These are phyloP conservation scores for Neurospora cerealis DNA, from an alignment of 495 filamentous ascomycete species.

Conservation along the genomic window DNA sequence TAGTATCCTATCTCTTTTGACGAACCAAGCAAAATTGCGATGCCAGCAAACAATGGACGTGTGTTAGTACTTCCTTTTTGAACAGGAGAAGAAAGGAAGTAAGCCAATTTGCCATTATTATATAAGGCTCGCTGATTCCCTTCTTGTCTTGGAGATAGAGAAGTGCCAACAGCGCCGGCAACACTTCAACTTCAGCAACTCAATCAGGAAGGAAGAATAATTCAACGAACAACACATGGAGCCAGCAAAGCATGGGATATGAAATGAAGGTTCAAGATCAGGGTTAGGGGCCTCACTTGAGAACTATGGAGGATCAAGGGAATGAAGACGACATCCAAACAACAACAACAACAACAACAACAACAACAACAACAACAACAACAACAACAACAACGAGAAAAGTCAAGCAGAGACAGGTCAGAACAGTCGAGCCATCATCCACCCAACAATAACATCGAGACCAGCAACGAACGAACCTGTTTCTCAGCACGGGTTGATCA, in stretches of 20 bases:
- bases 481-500: not conserved
- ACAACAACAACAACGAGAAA: not conserved
- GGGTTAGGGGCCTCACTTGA: not conserved
- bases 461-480: not conserved
- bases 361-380: not conserved
- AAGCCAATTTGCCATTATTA: not conserved
- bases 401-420: not conserved
- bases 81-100: not conserved
- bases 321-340: not conserved
- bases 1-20: not conserved
- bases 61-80: not conserved
- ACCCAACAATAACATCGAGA: not conserved
- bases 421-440: not conserved
- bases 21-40: not conserved
- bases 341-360: not conserved
- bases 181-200: not conserved
- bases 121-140: not conserved
- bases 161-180: not conserved
- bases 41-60: not conserved
- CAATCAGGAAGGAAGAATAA: not conserved
- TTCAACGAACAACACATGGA: not conserved
- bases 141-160: not conserved
- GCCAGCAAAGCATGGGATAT: not conserved
- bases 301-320: not conserved
- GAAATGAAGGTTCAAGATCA: not conserved